Conservation (phyloP, 768 basidiomycete species). For the Phanerodontia chrysosporium region DNA sequence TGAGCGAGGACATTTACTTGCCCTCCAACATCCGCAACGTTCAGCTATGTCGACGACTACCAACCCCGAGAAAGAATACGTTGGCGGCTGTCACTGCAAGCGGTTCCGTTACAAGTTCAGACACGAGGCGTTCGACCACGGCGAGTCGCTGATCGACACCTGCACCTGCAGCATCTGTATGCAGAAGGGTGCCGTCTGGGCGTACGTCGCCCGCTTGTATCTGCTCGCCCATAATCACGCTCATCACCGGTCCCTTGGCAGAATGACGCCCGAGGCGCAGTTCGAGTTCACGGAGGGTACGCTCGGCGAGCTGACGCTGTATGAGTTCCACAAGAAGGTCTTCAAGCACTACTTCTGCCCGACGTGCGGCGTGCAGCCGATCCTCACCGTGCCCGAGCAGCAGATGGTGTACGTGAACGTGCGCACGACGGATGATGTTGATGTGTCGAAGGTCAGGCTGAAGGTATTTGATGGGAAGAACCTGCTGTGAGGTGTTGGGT, state of each 20-base stretch:
- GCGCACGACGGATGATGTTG: neutral
- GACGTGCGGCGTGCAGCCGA: neutral
- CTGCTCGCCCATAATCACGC: neutral
- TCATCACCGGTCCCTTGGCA: neutral
- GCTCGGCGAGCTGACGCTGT: neutral
- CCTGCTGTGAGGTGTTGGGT: neutral
- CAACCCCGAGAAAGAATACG: neutral
- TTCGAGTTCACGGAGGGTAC: neutral
- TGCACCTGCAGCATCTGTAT: constrained; percentile 3
- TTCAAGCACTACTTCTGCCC: constrained; percentile 7
- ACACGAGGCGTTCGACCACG: neutral
- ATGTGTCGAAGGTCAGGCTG: neutral
- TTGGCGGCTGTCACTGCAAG: constrained; percentile 2
- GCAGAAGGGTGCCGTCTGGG: neutral
- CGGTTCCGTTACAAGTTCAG: neutral
- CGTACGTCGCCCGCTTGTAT: neutral
- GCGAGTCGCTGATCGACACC: neutral
- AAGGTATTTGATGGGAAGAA: constrained; percentile 1
- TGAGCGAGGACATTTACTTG: too few relatives aligned
- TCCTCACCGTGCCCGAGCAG: neutral
- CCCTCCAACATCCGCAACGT: too few relatives aligned
- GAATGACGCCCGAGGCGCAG: neutral
- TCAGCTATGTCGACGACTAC: neutral
- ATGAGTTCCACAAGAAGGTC: constrained; percentile 1
- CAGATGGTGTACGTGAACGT: neutral